Base-by-base conservation (phyloP, 371 early-diverging fungal species). In the Mortierella sp. region DNA sequence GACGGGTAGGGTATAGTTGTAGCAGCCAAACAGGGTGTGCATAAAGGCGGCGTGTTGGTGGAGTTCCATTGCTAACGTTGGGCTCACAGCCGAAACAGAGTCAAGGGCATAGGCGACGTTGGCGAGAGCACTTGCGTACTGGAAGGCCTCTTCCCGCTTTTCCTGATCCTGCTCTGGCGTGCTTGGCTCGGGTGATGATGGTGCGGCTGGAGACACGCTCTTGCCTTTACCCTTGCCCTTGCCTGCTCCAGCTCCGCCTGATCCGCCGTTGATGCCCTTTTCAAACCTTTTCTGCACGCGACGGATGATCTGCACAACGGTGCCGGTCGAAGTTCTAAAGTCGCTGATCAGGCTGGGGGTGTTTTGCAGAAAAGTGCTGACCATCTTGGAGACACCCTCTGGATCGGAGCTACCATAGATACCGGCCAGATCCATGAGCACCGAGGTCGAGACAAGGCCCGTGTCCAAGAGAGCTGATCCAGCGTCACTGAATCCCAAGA, bases 331-430 rank as follows among this genome's bases (percentile, higher is more conserved):
- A 0, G 71, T 51, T 44, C 80, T 31, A 53, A 90, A 86, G 55
- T 81, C 75, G 50, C 77, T 71, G 31, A 86, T 67, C 11, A 90
- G 75, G 13, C 69, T 21, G 1, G 88, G 81, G 8, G 86, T 74
- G 34, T 81, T 44, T 13, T 76, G 77, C 5, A 87, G 69, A 14
- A 89, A 57, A 24, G 76, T 31, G 55, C 77, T 71, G 16, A 91
- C 81, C 37, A 90, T 78, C n/a, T 72, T 79, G 61, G 88, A 86
- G 26, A 89, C 85, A 40, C 80, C 73, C 13, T 69, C 73, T 4
- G 79, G 75, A 72, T 92, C 91, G 0, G 90, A 86, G 54, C 81
- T 81, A 44, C 85, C 79, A 76, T 90, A 92, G 11, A 89, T 88
- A 13, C 87, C 80, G 16, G 88, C 88, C 34, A 90, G 79, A 59